These are phyloP conservation scores for Rhodotorula sp. DNA, from an alignment of 1,284 basidiomycete genomes.

Conservation along the genomic window DNA sequence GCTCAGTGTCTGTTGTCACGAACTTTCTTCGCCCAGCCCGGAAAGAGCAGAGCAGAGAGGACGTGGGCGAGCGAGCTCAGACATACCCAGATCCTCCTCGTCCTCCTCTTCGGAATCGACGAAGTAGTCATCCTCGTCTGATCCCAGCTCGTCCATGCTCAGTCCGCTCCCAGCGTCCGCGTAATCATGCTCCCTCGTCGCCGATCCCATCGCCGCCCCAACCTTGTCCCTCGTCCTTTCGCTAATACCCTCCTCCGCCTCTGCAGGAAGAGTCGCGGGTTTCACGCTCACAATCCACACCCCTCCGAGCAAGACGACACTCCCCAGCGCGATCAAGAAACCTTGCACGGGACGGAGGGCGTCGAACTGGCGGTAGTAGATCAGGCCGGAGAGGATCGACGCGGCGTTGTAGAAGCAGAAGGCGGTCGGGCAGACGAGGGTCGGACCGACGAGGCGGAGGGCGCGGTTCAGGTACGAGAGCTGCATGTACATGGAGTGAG, in stretches of 20 bases:
- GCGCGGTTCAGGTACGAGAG: conserved; percentile 92
- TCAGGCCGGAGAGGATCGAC: conserved; percentile 62
- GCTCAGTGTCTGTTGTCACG: no score
- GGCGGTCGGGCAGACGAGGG: conserved; percentile 86
- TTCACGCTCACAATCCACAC: conserved; percentile 75
- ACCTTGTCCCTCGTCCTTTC: background rate
- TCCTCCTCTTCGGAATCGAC: background rate
- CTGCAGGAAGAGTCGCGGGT: background rate
- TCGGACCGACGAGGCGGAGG: conserved; percentile 77
- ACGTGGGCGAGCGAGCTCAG: no score
- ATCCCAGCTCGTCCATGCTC: conserved; percentile 1
- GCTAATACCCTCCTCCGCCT: background rate
- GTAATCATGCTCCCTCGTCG: background rate
- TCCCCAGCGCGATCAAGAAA: conserved; percentile 72
- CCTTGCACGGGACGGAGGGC: conserved; percentile 69
- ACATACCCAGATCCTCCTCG: conserved; percentile 15
- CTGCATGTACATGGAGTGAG: conserved; percentile 46
- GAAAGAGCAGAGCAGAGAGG: no score
- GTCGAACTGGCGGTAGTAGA: conserved; percentile 87
- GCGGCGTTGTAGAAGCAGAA: conserved; percentile 96
- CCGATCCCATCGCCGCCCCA: background rate
- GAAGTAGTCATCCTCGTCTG: background rate
- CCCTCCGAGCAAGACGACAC: conserved; percentile 73
- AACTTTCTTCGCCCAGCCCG: no score
- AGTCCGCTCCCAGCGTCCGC: conserved; percentile 5